These are phyloP conservation scores for Curvularia verruculosa DNA, from an alignment of 2,329 filamentous ascomycete genomes.

Conservation along the genomic window DNA sequence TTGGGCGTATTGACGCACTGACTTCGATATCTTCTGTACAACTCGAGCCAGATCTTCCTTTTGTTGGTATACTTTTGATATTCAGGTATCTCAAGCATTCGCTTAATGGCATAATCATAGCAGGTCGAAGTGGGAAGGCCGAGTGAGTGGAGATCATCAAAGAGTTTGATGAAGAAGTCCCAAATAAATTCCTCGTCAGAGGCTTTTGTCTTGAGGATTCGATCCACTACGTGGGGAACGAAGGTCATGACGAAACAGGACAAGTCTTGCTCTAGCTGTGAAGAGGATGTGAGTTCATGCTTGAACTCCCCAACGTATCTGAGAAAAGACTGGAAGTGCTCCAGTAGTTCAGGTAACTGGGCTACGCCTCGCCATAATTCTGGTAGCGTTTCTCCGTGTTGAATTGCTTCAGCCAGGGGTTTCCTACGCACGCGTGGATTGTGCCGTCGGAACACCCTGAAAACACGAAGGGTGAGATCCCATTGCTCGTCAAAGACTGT, in stretches of 20 bases:
- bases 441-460: slow-evolving; percentile 24
- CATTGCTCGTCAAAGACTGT: slow-evolving; percentile 44
- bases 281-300: slow-evolving; percentile 30
- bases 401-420: slow-evolving; percentile 6
- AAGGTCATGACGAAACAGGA: slow-evolving; percentile 36
- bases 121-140: slow-evolving; percentile 25
- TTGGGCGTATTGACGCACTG: slow-evolving; percentile 22
- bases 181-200: slow-evolving; percentile 37
- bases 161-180: slow-evolving; percentile 33
- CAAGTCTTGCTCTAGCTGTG: slow-evolving; percentile 20
- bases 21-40: slow-evolving; percentile 36
- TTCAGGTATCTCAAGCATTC: slow-evolving; percentile 34
- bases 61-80: slow-evolving; percentile 38
- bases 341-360: slow-evolving; percentile 33
- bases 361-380: slow-evolving; percentile 35
- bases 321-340: slow-evolving; percentile 37
- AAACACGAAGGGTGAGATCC: slow-evolving; percentile 43
- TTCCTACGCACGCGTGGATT: slow-evolving; percentile 8
- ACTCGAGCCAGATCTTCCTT: slow-evolving; percentile 31
- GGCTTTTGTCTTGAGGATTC: slow-evolving; percentile 23
- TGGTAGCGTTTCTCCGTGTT: slow-evolving; percentile 19
- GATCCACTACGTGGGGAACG: slow-evolving; percentile 35
- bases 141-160: slow-evolving; percentile 29
- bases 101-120: slow-evolving; percentile 38
- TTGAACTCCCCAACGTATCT: slow-evolving; percentile 31